Conservation (phyloP, 495 filamentous ascomycete genomes). For the Penicillium herquei region DNA sequence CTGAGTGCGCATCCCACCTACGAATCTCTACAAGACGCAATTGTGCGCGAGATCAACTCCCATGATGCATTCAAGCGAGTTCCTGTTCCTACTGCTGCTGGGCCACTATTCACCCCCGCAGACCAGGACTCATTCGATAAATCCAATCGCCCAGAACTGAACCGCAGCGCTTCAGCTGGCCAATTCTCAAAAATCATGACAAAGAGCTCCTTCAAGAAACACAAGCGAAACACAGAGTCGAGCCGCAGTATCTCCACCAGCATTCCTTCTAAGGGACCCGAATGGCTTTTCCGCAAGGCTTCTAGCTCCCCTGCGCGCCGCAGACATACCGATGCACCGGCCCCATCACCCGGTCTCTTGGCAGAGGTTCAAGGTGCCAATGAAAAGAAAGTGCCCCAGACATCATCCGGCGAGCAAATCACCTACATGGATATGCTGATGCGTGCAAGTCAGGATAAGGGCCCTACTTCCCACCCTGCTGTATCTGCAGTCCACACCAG, state of each 20-base stretch:
- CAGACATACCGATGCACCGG: conserved; percentile 43
- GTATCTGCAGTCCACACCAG: background rate
- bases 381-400: conserved; percentile 3
- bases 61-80: conserved; percentile 46
- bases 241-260: conserved; percentile 37
- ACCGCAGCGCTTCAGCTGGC: conserved; percentile 25
- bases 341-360: conserved; percentile 34
- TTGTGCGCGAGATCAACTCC: conserved; percentile 48
- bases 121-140: conserved; percentile 25
- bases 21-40: conserved; percentile 47
- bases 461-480: background rate
- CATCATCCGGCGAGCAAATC: conserved; percentile 18
- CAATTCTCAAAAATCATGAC: conserved; percentile 33
- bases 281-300: conserved; percentile 19
- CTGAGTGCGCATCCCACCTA: conserved; percentile 39
- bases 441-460: conserved; percentile 14
- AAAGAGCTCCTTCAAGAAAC: conserved; percentile 36
- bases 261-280: conserved; percentile 25
- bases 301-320: conserved; percentile 25
- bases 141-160: conserved; percentile 10
- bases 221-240: conserved; percentile 28
- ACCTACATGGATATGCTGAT: conserved; percentile 37
- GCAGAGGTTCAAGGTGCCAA: conserved; percentile 19
- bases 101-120: conserved; percentile 39
- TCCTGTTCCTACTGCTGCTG: conserved; percentile 29